Conservation (phyloP, 257 asterid species). For the Vinca minor region DNA sequence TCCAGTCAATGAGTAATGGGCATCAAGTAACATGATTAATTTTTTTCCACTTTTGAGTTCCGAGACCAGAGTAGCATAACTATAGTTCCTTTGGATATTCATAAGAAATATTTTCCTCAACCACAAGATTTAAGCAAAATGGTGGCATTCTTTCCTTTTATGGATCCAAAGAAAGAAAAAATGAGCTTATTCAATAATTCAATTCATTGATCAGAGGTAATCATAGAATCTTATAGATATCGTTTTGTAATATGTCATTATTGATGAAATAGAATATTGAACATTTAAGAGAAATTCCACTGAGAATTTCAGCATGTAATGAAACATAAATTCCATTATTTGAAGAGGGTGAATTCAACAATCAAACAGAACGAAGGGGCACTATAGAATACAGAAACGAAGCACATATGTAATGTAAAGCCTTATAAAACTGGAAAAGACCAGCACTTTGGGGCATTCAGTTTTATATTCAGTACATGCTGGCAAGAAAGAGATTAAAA, state of each 20-base stretch:
- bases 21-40: background rate
- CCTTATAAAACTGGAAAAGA: background rate
- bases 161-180: background rate
- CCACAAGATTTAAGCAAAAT: background rate
- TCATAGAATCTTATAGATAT: background rate
- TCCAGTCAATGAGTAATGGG: background rate
- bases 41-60: background rate
- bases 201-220: background rate
- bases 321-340: background rate
- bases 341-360: background rate
- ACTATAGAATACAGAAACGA: background rate
- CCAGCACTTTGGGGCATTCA: background rate
- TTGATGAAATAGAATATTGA: conserved; percentile 2
- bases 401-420: background rate
- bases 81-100: background rate
- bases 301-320: background rate
- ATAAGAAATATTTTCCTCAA: background rate
- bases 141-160: background rate
- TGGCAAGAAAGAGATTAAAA: conserved; percentile 2
- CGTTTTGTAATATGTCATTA: background rate
- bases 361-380: background rate
- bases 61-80: background rate
- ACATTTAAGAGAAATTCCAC: background rate
- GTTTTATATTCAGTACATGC: background rate
- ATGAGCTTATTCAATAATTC: background rate